Evolutionary conservation across 768 basidiomycete genomes (phyloP).

Genomic region (Hirschioporus abietinus): DNA sequence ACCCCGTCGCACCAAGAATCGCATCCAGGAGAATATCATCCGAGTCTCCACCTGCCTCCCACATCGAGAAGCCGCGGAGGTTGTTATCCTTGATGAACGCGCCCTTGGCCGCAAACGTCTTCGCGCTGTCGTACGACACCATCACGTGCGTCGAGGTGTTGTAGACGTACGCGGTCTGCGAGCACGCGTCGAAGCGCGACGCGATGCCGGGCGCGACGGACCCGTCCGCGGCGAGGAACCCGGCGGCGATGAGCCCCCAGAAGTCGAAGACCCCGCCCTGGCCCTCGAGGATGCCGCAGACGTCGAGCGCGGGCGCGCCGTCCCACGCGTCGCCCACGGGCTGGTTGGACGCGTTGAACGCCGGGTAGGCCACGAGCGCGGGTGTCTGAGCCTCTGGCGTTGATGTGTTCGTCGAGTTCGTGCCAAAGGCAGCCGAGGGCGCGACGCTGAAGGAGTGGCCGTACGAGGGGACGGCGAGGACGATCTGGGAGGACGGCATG

Average conservation of each 20-base stretch:
- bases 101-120: slow-evolving; percentile 44
- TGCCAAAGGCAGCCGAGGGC: slow-evolving; percentile 6
- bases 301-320: slow-evolving; percentile 9
- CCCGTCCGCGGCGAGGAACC: slow-evolving; percentile 11
- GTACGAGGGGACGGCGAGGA: slow-evolving; percentile 16
- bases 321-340: slow-evolving; percentile 12
- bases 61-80: slow-evolving; percentile 64
- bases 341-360: slow-evolving; percentile 13
- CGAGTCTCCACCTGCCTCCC: slow-evolving; percentile 66
- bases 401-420: slow-evolving; percentile 4
- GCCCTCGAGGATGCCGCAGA: slow-evolving; percentile 7
- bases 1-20: slow-evolving; percentile 29
- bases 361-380: slow-evolving; percentile 8
- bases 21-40: slow-evolving; percentile 58
- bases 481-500: slow-evolving; percentile 14
- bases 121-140: slow-evolving; percentile 30
- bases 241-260: slow-evolving; percentile 9
- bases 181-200: slow-evolving; percentile 25
- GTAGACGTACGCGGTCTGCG: slow-evolving; percentile 30
- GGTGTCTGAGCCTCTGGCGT: background rate
- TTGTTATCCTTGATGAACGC: slow-evolving; percentile 46
- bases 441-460: slow-evolving; percentile 12
- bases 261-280: slow-evolving; percentile 9
- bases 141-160: slow-evolving; percentile 22
- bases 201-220: slow-evolving; percentile 5